phyloP scores from a whole-genome alignment of 768 basidiomycete species.

The Myochromella boudieri region DNA sequence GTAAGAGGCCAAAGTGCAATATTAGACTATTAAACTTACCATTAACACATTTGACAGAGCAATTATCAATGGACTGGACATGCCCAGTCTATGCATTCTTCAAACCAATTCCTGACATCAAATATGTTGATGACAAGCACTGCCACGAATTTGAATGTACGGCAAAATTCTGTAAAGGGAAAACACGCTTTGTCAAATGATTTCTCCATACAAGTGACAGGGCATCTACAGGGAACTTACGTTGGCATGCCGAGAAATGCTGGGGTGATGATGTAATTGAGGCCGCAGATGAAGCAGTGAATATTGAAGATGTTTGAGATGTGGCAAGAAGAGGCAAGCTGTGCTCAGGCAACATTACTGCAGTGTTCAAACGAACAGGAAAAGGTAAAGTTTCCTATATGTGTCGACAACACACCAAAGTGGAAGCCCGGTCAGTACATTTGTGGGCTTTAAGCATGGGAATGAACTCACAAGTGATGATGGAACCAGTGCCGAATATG shows the following conservation, averaged over 20 bases:
- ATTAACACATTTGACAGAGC: no score
- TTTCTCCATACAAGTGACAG: background rate
- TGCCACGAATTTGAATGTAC: background rate
- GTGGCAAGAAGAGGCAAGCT: background rate
- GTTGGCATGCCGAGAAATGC: background rate
- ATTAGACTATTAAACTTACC: no score
- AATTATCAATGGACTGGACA: no score
- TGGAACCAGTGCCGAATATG: slow-evolving; percentile 26
- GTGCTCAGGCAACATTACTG: slow-evolving; percentile 19
- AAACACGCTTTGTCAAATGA: background rate
- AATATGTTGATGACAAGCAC: background rate
- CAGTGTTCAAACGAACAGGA: slow-evolving; percentile 22
- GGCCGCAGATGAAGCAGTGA: background rate
- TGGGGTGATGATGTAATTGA: slow-evolving; percentile 1
- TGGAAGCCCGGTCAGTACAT: slow-evolving; percentile 19
- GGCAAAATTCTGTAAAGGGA: background rate
- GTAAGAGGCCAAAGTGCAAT: no score
- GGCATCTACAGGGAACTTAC: slow-evolving; percentile 1
- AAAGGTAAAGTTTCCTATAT: slow-evolving; percentile 27
- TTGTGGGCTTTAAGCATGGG: background rate
- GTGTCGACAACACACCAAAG: slow-evolving; percentile 18
- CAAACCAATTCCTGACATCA: background rate
- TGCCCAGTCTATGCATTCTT: slow-evolving; percentile 1
- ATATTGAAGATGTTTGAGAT: background rate
- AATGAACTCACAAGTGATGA: slow-evolving; percentile 13